Base-by-base conservation (phyloP, 169 alveolate genomes). In the Neospora caninum region DNA sequence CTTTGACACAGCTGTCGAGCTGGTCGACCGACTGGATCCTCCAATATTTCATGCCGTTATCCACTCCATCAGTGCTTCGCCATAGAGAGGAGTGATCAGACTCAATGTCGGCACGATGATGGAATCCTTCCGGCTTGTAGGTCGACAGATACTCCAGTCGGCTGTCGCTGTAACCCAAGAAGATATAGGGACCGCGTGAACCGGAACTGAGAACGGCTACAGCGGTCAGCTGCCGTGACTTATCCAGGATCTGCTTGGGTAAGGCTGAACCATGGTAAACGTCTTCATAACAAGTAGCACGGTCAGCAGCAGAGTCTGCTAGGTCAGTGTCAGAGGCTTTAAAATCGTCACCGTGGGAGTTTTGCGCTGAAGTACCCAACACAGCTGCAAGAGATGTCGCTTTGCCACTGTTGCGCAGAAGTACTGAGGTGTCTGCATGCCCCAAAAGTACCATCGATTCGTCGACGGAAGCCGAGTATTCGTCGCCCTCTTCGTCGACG, bases 81-180 rank as follows among this genome's bases (percentile, higher is more conserved):
- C 84, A 27, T 42, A 38, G n/a, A 18, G 84, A 73, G 22, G 45
- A 73, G 43, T 42, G n/a, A n/a, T 25, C 41, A 4, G 49, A 34
- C 45, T 34, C 84, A n/a, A 0, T 38, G 84, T 7, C 7, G 78
- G 78, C 9, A 64, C 34, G 34, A 64, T n/a, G n/a, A n/a, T 7
- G 25, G 20, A 6, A 25, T 25, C 78, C 78, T 27, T 64, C 78
- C 34, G 31, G 78, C 78, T 64, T 25, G 1, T 27, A 64, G 78
- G 7, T 64, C 78, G 78, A 78, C 31, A 78, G 29, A 39, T 34
- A 31, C 87, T 82, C 89, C n/a, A 82, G 89, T 49, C 67, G 54
- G 38, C 89, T 69, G 36, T 82, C 89, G 39, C 70, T 42, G 67
- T 82, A 82, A 16, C 89, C 89, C 39, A 82, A 25, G 27, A 82